A percentile compares a stretch with the other conserved stretches of the same genome.
phyloP scores from a whole-genome alignment of 768 basidiomycete species.

The Phylloporus arenicola region DNA sequence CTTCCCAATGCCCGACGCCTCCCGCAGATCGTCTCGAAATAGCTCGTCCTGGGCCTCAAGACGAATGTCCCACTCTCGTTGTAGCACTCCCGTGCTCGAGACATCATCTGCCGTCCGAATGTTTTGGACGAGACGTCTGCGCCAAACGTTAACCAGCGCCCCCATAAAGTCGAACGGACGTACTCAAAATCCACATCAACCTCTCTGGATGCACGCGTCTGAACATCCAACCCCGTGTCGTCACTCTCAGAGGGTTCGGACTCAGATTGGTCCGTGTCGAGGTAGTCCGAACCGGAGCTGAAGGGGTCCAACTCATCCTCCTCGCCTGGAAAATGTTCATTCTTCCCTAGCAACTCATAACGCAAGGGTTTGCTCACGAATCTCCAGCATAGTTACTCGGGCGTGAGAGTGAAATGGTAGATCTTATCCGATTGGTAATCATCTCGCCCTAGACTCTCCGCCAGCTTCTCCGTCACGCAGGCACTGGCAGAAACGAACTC shows the following conservation, averaged over 20 bases:
- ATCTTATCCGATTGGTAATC: no score
- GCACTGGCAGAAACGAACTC: background rate
- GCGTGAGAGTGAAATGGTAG: background rate
- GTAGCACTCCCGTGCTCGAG: conserved; percentile 42
- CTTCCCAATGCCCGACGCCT: conserved; percentile 66
- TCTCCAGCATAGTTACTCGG: background rate
- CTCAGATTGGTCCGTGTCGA: conserved; percentile 1
- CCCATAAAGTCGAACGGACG: background rate
- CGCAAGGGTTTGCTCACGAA: conserved; percentile 20
- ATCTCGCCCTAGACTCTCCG: background rate
- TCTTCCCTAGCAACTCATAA: conserved; percentile 59
- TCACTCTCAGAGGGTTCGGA: conserved; percentile 11
- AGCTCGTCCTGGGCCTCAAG: conserved; percentile 63
- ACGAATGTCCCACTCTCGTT: conserved; percentile 69
- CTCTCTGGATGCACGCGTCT: background rate
- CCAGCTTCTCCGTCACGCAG: background rate
- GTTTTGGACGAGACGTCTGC: conserved; percentile 62
- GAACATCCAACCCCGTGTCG: conserved; percentile 1
- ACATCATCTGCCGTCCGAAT: conserved; percentile 52
- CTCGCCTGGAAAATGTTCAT: background rate
- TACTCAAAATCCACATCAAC: conserved; percentile 23
- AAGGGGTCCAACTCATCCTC: background rate
- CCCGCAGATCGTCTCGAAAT: conserved; percentile 69
- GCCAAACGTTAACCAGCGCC: background rate
- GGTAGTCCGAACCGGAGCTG: conserved; percentile 7